A percentile compares a stretch with the other conserved stretches of the same genome.
These are phyloP conservation scores for Gossypium davidsonii DNA, from an alignment of 441 rosid species.

Conservation along the genomic window DNA sequence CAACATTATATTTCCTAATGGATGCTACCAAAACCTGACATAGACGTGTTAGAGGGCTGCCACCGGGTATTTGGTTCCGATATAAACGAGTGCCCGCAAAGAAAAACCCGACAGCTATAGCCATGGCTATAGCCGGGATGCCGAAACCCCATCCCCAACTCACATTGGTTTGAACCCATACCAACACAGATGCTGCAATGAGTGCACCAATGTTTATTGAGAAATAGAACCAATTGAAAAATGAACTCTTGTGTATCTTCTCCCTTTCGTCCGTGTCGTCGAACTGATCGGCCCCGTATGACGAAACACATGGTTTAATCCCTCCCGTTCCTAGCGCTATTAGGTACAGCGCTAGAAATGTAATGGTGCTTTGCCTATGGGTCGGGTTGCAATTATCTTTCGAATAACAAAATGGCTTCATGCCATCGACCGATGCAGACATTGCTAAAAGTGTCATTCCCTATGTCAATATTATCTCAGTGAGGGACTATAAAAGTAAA, in stretches of 20 bases:
- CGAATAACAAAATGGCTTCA: slow-evolving; percentile 9
- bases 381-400: slow-evolving; percentile 11
- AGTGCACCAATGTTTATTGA: slow-evolving; percentile 17
- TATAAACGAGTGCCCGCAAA: slow-evolving; percentile 60
- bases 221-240: slow-evolving; percentile 78
- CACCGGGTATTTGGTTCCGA: slow-evolving; percentile 78
- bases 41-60: slow-evolving; percentile 78
- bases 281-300: slow-evolving; percentile 17
- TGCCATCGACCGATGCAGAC: slow-evolving; percentile 15
- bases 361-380: not conserved
- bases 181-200: slow-evolving; percentile 16
- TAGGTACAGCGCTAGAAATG: slow-evolving; percentile 13
- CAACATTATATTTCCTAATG: slow-evolving; percentile 45
- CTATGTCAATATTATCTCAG: not conserved
- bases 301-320: slow-evolving; percentile 19
- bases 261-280: slow-evolving; percentile 13
- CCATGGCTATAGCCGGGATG: slow-evolving; percentile 80
- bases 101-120: slow-evolving; percentile 66
- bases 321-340: slow-evolving; percentile 20
- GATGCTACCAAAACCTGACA: slow-evolving; percentile 76
- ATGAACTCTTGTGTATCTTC: slow-evolving; percentile 16
- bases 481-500: no score
- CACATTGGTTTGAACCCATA: slow-evolving; percentile 10
- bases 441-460: slow-evolving; percentile 19
- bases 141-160: slow-evolving; percentile 64